Base-by-base conservation (phyloP, 2,329 filamentous ascomycete species). In the Microdochium paspali region DNA sequence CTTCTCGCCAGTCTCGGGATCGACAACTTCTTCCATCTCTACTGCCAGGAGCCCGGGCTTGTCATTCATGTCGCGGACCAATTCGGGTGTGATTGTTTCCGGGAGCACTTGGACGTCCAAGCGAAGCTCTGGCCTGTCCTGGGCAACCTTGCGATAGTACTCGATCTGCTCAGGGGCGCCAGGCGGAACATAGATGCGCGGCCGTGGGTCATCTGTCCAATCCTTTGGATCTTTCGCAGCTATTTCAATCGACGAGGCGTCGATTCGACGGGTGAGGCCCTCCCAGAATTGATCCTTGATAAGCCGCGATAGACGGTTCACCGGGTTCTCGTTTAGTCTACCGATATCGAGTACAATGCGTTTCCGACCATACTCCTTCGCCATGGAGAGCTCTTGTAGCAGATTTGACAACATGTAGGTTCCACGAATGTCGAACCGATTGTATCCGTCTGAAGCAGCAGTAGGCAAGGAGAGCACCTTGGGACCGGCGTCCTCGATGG, bases 341-440 rank as follows among this genome's bases (percentile, higher is more conserved):
- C 84, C 85, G 62, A 96, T 90, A 59, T 97, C 90, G 42, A 98
- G 79, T 47, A 96, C 80, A 57, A 97, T 91, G 61, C 89, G 84
- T 66, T 90, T 89, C 51, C 88, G 84, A 50, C 89, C 90, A 61
- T 89, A 90, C 63, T 94, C 87, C 72, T 95, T 85, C 54, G 93
- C 93, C 55, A 97, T 77, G 1, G 87, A 93, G 54, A 98, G 78
- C 68, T 98, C 93, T 67, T 98, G 93, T 35, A 97, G 76, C 43
- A 97, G 80, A 64, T 97, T 98, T 52, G 91, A 95, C 50, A 98
- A 79, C 85, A 95, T 94, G 67, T 98, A 98, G 26, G 89, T 97
- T 58, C 93, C 93, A 54, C 91, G 86, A 52, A 98, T 80, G 62
- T 97, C 90, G 65, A 91, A 90, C 53, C 83, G 82, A 60, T 90